phyloP scores from a whole-genome alignment of 2,329 filamentous ascomycete genomes.

The Verticillium longisporum region DNA sequence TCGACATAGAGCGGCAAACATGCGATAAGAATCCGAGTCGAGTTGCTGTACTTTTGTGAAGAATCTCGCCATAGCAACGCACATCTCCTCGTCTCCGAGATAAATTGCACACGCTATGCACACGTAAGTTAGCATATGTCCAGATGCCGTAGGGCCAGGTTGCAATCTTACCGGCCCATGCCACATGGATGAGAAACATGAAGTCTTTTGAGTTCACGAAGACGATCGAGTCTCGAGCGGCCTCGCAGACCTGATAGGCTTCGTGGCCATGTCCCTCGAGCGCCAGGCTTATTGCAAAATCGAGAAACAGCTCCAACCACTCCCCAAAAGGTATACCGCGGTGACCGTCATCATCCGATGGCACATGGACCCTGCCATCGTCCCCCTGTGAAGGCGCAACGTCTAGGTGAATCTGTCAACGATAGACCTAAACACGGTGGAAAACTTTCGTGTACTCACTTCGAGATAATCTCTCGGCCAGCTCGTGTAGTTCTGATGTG shows the following conservation, averaged over 20 bases:
- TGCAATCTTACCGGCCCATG: conserved; percentile 58
- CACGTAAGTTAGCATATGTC: conserved; percentile 6
- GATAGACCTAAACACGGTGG: conserved; percentile 16
- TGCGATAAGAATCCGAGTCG: conserved; percentile 73
- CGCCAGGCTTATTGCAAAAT: conserved; percentile 75
- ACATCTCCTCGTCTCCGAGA: conserved; percentile 71
- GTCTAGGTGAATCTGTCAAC: conserved; percentile 13
- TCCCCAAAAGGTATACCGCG: conserved; percentile 73
- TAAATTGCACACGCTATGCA: conserved; percentile 68
- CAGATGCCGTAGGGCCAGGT: not conserved
- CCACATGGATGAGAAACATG: conserved; percentile 66
- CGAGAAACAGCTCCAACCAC: conserved; percentile 87
- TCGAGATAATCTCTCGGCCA: conserved; percentile 49
- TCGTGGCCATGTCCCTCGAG: conserved; percentile 59
- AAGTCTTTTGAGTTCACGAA: conserved; percentile 67
- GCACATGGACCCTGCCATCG: conserved; percentile 14
- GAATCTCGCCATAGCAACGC: conserved; percentile 66
- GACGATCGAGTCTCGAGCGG: conserved; percentile 72
- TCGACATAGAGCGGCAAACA: conserved; percentile 73
- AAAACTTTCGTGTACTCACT: conserved; percentile 29
- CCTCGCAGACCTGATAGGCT: conserved; percentile 73
- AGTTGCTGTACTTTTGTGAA: conserved; percentile 80
- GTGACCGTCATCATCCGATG: conserved; percentile 41
- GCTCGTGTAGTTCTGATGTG: conserved; percentile 39
- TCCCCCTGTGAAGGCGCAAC: conserved; percentile 19